Base-by-base conservation (phyloP, 2,329 filamentous ascomycete species). In the Fusarium devonianum region DNA sequence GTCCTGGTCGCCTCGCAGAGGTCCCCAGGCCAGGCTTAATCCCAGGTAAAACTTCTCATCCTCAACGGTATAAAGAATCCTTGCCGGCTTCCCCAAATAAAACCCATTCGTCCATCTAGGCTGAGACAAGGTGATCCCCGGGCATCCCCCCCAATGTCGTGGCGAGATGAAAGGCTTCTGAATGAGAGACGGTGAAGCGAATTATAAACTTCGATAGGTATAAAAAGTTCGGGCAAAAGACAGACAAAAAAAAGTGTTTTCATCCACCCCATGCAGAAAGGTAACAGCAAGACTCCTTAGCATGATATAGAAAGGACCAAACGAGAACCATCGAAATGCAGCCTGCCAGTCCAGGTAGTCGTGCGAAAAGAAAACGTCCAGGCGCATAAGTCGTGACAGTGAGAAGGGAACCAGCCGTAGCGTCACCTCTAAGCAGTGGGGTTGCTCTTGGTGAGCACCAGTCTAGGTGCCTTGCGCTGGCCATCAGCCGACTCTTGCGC, bases 391-490 rank as follows among this genome's bases (percentile, higher is more conserved):
- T 74, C 72, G 66, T 65, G 57, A 69, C 59, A 65, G 56, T 56
- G 48, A 51, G 41, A 49, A 43, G 60, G 50, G 47, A 60, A 44
- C 38, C 16, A 44, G 59, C 44, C 45, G 40, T 53, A 55, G 62
- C 56, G 39, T 63, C 53, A 63, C 60, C 60, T 60, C 36, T 53
- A 63, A 57, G 54, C 62, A 54, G 52, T 46, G 12, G 57, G 36
- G 4, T 47, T 64, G 54, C 41, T 63, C 71, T 87, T 92, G 61
- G 89, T 92, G 61, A 97, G 82, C 61, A 97, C 88, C 68, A 96
- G 84, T 80, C 92, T 88, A 43, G 91, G 88, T 63, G 88, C 89
- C 78, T 88, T 92, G 74, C 91, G 90, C 73, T 90, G 85, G 50
- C 81, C 79, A 58, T 83, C 80, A 40, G 74, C 72, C 30, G 75